Evolutionary conservation across 2,329 filamentous ascomycete genomes (phyloP).

Genomic region (Rhinocladiella mackenziei): DNA sequence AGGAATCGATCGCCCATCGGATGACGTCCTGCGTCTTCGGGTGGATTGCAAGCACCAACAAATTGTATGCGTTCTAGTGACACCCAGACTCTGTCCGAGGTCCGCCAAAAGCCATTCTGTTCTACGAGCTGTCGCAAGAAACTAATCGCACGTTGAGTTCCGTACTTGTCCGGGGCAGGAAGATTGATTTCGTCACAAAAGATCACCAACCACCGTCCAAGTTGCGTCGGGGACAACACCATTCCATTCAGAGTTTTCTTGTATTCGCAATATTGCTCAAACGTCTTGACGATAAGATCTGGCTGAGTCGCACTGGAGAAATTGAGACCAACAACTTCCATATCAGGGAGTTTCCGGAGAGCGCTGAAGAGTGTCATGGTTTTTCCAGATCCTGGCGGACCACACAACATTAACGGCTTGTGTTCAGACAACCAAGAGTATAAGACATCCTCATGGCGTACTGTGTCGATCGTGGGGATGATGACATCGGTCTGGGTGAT

Average conservation of each 20-base stretch:
- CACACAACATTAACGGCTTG: slow-evolving; percentile 92
- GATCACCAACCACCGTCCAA: slow-evolving; percentile 94
- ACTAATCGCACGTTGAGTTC: slow-evolving; percentile 93
- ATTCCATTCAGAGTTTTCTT: slow-evolving; percentile 97
- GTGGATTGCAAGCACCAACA: slow-evolving; percentile 96
- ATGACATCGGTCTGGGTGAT: slow-evolving; percentile 97
- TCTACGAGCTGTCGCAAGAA: slow-evolving; percentile 97
- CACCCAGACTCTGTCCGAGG: slow-evolving; percentile 96
- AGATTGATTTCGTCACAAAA: slow-evolving; percentile 99
- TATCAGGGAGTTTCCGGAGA: slow-evolving; percentile 91
- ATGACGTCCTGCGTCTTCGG: slow-evolving; percentile 93
- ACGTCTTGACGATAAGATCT: slow-evolving; percentile 96
- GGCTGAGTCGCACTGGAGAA: slow-evolving; percentile 98
- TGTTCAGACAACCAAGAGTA: slow-evolving; percentile 99
- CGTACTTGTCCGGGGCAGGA: slow-evolving; percentile 94
- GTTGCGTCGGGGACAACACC: slow-evolving; percentile 90
- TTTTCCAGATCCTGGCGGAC: slow-evolving; percentile 96
- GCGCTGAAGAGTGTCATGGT: slow-evolving; percentile 99
- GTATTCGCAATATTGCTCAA: slow-evolving; percentile 99
- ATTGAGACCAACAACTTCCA: slow-evolving; percentile 98
- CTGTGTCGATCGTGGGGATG: slow-evolving; percentile 94
- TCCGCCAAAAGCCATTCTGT: slow-evolving; percentile 98
- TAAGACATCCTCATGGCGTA: slow-evolving; percentile 96
- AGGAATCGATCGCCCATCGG: slow-evolving; percentile 91
- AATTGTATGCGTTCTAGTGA: slow-evolving; percentile 97